Base-by-base conservation (phyloP, 2,329 filamentous ascomycete genomes). In the Colletotrichum graminicola region DNA sequence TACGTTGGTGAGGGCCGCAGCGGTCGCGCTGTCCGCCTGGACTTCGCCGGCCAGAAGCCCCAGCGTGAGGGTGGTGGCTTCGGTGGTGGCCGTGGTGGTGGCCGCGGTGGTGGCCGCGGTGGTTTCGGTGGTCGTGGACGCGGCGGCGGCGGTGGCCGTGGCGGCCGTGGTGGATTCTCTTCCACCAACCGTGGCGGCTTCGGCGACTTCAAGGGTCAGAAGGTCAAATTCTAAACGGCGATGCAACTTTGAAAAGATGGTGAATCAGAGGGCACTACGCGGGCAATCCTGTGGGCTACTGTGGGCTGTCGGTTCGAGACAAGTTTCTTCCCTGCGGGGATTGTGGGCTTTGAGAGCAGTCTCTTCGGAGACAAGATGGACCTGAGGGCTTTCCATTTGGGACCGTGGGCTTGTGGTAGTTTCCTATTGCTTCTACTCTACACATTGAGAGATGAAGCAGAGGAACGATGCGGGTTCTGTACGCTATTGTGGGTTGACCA, bases 1-100 rank as follows among this genome's bases (percentile, higher is more conserved):
- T 82, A 87, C 72, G 86, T 90, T 73, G 88, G 88, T 62, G 80
- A 84, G 75, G 90, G 93, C 71, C 88, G 96, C 76, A 88, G 86
- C 74, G 90, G 93, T 67, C 94, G 95, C 77, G 82, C 89, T 64
- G 86, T 97, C 76, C 93, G 95, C 77, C 90, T 97, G 65, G 95
- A 97, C 88, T 98, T 87, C 82, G 92, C 93, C 75, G 85, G 88
- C 74, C 89, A 92, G 76, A 91, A 92, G 75, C 87, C 87, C 75
- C 68, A 70, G 60, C 88, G 88, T 81, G 87, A 89, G 63, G 87
- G 87, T 74, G 83, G 83, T 73, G 61, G 61, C 26, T 55, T 54
- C 26, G 63, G 63, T 60, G 52, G 52, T 72, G 83, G 87, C 73
- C 82, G 87, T 68, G 80, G 85, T 74, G 81, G 86, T 67, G 83